Conservation (phyloP, 202 grass and related monocot species). For the Brachypodium distachyon region DNA sequence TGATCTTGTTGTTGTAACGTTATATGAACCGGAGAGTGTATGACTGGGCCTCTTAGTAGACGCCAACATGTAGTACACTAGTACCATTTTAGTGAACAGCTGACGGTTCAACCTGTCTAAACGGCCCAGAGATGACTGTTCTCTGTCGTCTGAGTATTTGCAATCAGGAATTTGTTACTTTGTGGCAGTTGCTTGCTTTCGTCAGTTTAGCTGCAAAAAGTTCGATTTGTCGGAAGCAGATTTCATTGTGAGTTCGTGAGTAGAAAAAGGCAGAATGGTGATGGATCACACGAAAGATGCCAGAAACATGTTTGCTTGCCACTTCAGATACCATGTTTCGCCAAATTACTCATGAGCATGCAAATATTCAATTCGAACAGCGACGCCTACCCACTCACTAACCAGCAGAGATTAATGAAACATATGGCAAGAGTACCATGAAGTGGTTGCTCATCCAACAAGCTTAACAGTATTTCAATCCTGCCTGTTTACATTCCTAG, state of each 20-base stretch:
- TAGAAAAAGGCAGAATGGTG: neutral
- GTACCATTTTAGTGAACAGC: slow-evolving; percentile 7
- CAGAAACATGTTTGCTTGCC: neutral
- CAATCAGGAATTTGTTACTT: neutral
- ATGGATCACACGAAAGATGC: neutral
- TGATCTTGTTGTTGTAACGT: slow-evolving; percentile 7
- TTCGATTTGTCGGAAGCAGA: neutral
- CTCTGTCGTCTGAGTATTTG: neutral
- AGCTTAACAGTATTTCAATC: neutral
- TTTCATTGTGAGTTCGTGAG: neutral
- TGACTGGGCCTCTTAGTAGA: slow-evolving; percentile 13
- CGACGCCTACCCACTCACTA: neutral
- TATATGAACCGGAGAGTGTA: neutral
- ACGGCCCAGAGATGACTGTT: neutral
- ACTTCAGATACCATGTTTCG: neutral
- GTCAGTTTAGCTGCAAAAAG: neutral
- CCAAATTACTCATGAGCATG: neutral
- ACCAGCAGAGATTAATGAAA: too few species aligned
- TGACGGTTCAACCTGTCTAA: neutral
- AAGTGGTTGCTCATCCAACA: neutral
- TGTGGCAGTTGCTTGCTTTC: neutral
- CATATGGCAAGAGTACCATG: neutral
- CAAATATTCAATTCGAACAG: neutral
- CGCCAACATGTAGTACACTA: slow-evolving; percentile 20
- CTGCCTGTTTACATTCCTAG: neutral